phyloP scores from a whole-genome alignment of 169 alveolate species.

The Plasmodium falciparum region DNA sequence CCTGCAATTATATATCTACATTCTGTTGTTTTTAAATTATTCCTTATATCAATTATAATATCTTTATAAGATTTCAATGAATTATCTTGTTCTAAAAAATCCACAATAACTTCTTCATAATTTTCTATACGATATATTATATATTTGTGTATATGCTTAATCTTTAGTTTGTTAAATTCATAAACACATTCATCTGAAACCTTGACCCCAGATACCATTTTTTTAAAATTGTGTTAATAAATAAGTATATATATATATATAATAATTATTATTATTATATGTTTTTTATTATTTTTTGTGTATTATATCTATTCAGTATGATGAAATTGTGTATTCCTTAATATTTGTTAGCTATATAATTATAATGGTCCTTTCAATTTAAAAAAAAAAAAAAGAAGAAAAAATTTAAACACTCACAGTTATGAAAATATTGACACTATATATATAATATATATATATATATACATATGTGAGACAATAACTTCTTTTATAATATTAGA shows the following conservation, averaged over 20 bases:
- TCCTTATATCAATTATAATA: conserved; percentile 52
- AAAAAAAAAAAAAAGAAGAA: no score
- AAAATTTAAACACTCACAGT: no score
- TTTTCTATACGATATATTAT: conserved; percentile 62
- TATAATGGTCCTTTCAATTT: no score
- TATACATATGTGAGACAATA: no score
- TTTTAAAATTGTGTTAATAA: background rate
- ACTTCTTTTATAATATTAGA: no score
- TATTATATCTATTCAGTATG: background rate
- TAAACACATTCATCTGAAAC: conserved; percentile 73
- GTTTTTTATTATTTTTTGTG: background rate
- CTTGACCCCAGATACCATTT: conserved; percentile 72
- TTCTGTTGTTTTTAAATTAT: conserved; percentile 50
- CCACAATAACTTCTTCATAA: conserved; percentile 63
- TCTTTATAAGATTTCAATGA: conserved; percentile 43
- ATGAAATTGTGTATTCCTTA: no score
- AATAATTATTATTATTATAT: background rate
- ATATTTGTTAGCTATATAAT: no score
- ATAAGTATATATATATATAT: background rate
- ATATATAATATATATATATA: no score
- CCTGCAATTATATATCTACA: conserved; percentile 77
- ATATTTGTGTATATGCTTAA: conserved; percentile 70
- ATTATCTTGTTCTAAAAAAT: conserved; percentile 45
- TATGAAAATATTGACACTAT: no score
- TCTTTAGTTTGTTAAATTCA: conserved; percentile 68